phyloP scores from a whole-genome alignment of 768 basidiomycete genomes.

The Lentinula sp. region DNA sequence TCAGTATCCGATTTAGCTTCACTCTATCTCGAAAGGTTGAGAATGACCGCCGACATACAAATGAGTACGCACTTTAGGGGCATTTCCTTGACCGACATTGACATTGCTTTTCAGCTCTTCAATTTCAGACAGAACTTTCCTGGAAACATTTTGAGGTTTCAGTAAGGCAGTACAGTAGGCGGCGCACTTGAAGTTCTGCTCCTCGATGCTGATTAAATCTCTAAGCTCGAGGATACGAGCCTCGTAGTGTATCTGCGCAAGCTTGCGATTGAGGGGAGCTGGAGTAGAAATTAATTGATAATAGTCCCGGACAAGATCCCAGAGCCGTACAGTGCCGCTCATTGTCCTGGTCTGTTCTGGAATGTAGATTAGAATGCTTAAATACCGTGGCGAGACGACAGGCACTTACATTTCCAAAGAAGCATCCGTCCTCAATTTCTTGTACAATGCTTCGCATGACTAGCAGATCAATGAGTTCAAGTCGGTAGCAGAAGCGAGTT shows the following conservation, averaged over 20 bases:
- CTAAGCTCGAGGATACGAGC: constrained; percentile 67
- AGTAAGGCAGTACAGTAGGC: background rate
- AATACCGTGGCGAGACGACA: background rate
- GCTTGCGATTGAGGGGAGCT: constrained; percentile 61
- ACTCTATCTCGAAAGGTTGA: background rate
- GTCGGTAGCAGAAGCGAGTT: background rate
- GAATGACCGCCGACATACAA: background rate
- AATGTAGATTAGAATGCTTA: background rate
- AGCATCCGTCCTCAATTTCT: constrained; percentile 62
- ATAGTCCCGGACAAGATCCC: background rate
- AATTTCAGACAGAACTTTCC: background rate
- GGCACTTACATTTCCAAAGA: constrained; percentile 53
- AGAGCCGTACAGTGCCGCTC: constrained; percentile 41
- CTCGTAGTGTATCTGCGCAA: constrained; percentile 73
- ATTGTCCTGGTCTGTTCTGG: constrained; percentile 46
- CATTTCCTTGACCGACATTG: background rate
- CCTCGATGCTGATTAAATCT: constrained; percentile 65
- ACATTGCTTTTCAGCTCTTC: background rate
- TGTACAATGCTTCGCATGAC: constrained; percentile 67
- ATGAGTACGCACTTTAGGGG: background rate
- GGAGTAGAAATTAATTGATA: constrained; percentile 8
- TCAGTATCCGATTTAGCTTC: background rate
- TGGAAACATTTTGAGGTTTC: background rate
- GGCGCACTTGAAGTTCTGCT: constrained; percentile 69
- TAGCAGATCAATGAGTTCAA: constrained; percentile 19